Conservation (phyloP, 768 basidiomycete genomes). For the Pisolithus albus region DNA sequence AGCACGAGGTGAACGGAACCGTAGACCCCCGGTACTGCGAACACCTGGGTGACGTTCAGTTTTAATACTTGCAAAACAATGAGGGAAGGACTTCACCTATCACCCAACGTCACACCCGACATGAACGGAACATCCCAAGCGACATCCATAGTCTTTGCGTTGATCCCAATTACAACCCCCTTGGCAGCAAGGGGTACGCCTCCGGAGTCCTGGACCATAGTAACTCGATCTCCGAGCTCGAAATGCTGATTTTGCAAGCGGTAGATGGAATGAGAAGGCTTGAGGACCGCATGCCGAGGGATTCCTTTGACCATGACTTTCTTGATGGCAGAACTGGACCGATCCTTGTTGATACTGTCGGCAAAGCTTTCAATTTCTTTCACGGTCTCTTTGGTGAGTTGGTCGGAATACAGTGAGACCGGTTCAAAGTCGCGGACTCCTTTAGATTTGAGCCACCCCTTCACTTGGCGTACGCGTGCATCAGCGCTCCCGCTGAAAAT, state of each 20-base stretch:
- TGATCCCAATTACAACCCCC: constrained; percentile 90
- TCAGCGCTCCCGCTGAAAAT: constrained; percentile 59
- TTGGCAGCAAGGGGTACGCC: constrained; percentile 86
- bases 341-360: constrained; percentile 56
- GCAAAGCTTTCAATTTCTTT: constrained; percentile 71
- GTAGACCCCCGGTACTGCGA: constrained; percentile 89
- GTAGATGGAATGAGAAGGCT: constrained; percentile 84
- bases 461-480: constrained; percentile 65
- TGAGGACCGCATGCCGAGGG: constrained; percentile 87
- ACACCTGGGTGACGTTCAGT: constrained; percentile 45
- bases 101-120: constrained; percentile 80
- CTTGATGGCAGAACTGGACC: constrained; percentile 63
- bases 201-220: constrained; percentile 93
- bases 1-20: constrained; percentile 78
- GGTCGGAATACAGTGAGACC: constrained; percentile 87
- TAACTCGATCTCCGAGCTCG: constrained; percentile 85
- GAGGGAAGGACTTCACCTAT: constrained; percentile 44
- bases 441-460: constrained; percentile 78
- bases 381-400: constrained; percentile 86
- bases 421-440: constrained; percentile 89
- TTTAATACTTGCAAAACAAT: not conserved
- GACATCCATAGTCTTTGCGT: constrained; percentile 84
- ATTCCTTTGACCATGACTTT: constrained; percentile 91
- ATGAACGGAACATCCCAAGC: constrained; percentile 96
- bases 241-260: constrained; percentile 88